Evolutionary conservation across 805 yeast genomes (phyloP), one percentile per base, ranked within the genome.

Genomic region (Ogataea minuta): DNA sequence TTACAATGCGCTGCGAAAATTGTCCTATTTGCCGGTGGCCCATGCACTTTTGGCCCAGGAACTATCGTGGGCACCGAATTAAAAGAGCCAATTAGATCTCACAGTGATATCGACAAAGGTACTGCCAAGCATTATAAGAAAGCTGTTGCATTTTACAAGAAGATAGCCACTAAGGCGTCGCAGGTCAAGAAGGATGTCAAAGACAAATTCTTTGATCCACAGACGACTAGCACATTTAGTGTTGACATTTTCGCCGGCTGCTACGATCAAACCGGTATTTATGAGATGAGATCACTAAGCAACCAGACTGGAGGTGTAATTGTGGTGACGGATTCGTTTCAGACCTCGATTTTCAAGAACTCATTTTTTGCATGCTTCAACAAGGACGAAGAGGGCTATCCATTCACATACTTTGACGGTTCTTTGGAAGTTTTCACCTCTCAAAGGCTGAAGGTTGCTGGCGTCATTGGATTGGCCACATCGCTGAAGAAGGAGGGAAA

Each of bases 81-180:
- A 61, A 85, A 86, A 60, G 99, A 93, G 65, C 96, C 99, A 34
- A 84, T 93, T 54, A 80, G 99, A 71, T 93, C 99, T 7, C 99
- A 93, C 66, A 87, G 85, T 57, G 99, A 93, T 62, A 86, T 93
- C 50, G 98, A 93, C 62, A 81, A 89, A 50, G 97, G 91, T 54
- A 65, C 74, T 34, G 95, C 96, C 40, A 82, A 82, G 57, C 95
- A 89, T 61, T 86, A 80, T 68, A 83, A 85, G 57, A 86, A 85
- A 62, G 95, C 96, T 8, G 76, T 74, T 53, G 82, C 86, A 62
- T 89, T 79, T 57, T 90, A 89, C 63, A 90, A 84, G 46, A 67
- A 71, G 26, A 61, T 90, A 32, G 84, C 95, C 26, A 73, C 77
- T 30, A 82, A 81, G 50, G 86, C 86, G 25, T 76, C 91, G 33